Evolutionary conservation across 257 asterid genomes (phyloP).

Genomic region (Scutellaria minor): DNA sequence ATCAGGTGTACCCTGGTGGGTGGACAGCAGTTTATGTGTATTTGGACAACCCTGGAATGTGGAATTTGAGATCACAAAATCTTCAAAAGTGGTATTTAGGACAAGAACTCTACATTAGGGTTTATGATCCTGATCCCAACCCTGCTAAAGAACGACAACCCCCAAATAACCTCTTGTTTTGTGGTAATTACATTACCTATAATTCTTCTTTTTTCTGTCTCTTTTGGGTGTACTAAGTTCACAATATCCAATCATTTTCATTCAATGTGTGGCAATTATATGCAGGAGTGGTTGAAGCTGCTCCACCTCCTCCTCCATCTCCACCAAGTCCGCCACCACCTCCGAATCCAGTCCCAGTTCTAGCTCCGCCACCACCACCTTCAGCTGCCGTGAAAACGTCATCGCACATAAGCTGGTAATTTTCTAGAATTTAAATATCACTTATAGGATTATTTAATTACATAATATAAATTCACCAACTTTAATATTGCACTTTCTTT

Average conservation of each 20-base stretch:
- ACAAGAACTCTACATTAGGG: constrained; percentile 79
- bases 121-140: constrained; percentile 60
- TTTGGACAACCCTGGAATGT: constrained; percentile 84
- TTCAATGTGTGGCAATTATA: no score
- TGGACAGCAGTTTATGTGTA: constrained; percentile 72
- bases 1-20: constrained; percentile 66
- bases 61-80: constrained; percentile 80
- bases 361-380: constrained; percentile 34
- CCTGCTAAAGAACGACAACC: constrained; percentile 58
- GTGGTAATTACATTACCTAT: constrained; percentile 47
- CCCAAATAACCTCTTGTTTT: constrained; percentile 59
- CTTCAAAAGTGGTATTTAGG: constrained; percentile 63
- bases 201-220: background rate
- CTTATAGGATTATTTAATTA: no score
- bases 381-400: constrained; percentile 30
- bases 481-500: background rate
- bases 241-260: no score
- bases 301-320: constrained; percentile 39
- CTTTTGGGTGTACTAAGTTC: background rate
- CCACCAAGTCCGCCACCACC: constrained; percentile 29
- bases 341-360: constrained; percentile 13
- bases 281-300: constrained; percentile 45
- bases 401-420: constrained; percentile 35
- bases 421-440: background rate
- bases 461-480: background rate